A percentile compares a stretch with the other conserved stretches of the same genome.
Evolutionary conservation across 2,329 filamentous ascomycete species (phyloP).

Genomic region (Colletotrichum tropicale): DNA sequence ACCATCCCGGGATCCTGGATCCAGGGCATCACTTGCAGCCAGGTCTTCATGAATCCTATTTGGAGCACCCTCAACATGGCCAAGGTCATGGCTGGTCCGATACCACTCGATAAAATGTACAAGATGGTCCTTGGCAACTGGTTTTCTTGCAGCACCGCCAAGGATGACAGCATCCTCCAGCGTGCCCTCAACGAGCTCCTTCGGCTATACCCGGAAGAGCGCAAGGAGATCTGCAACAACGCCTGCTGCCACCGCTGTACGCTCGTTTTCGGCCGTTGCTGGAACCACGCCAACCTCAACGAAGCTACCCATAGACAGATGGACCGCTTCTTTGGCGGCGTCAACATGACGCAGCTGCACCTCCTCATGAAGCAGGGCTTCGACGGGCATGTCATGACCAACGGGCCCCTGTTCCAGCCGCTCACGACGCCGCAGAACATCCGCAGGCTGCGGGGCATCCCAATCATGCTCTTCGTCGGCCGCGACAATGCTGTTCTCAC

Average conservation of each 20-base stretch:
- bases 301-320: slow-evolving; percentile 68
- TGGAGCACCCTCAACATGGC: slow-evolving; percentile 61
- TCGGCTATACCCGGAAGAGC: slow-evolving; percentile 59
- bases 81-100: slow-evolving; percentile 54
- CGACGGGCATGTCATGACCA: slow-evolving; percentile 55
- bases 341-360: slow-evolving; percentile 62
- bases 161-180: slow-evolving; percentile 53
- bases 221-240: slow-evolving; percentile 64
- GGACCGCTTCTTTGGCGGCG: slow-evolving; percentile 65
- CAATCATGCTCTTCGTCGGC: slow-evolving; percentile 61
- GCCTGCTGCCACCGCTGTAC: slow-evolving; percentile 65
- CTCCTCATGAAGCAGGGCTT: slow-evolving; percentile 62
- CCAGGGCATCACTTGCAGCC: slow-evolving; percentile 60
- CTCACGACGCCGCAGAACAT: slow-evolving; percentile 58
- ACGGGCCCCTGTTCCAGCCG: slow-evolving; percentile 49
- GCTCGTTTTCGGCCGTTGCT: slow-evolving; percentile 66
- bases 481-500: slow-evolving; percentile 61
- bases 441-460: slow-evolving; percentile 52
- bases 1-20: slow-evolving; percentile 63
- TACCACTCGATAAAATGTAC: slow-evolving; percentile 57
- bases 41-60: slow-evolving; percentile 68
- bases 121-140: slow-evolving; percentile 51
- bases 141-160: slow-evolving; percentile 57
- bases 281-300: slow-evolving; percentile 70
- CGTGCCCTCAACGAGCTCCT: slow-evolving; percentile 58